Evolutionary conservation across 208 protist species (phyloP).

Genomic region (Balamuthia mandrillaris): DNA sequence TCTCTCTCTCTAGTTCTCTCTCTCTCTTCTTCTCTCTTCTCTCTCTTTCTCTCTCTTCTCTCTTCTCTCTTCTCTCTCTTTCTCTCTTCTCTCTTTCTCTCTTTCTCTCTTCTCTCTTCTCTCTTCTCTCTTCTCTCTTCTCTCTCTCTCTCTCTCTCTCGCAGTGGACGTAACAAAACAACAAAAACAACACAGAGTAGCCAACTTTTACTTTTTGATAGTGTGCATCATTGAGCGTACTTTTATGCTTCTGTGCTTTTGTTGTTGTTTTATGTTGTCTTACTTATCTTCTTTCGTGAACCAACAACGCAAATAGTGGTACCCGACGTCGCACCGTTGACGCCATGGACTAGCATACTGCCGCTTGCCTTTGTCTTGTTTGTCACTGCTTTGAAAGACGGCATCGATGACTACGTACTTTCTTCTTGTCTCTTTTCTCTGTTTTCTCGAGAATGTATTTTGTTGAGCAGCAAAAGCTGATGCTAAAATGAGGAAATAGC

Average conservation of each 20-base stretch:
- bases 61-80: no score
- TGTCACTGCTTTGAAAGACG: slow-evolving; percentile 71
- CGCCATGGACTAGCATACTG: slow-evolving; percentile 76
- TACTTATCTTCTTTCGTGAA: neutral
- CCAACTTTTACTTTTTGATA: slow-evolving; percentile 94
- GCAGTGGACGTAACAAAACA: no score
- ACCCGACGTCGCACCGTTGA: slow-evolving; percentile 78
- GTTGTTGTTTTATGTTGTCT: neutral
- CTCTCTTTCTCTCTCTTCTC: neutral
- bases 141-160: neutral
- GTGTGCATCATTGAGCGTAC: slow-evolving; percentile 81
- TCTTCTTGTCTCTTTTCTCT: no score
- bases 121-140: neutral
- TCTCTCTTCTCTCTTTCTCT: neutral
- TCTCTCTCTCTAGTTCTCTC: neutral
- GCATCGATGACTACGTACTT: slow-evolving; percentile 65
- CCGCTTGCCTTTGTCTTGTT: slow-evolving; percentile 68
- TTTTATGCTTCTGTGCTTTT: neutral
- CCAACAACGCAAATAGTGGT: neutral
- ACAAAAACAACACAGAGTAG: slow-evolving; percentile 88
- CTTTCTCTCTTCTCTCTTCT: neutral
- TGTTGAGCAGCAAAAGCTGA: no score
- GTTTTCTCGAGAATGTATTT: no score
- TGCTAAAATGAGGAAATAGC: neutral
- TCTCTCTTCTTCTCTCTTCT: neutral